Conservation (phyloP, 2,329 filamentous ascomycete species). For the Aspergillus sp. region DNA sequence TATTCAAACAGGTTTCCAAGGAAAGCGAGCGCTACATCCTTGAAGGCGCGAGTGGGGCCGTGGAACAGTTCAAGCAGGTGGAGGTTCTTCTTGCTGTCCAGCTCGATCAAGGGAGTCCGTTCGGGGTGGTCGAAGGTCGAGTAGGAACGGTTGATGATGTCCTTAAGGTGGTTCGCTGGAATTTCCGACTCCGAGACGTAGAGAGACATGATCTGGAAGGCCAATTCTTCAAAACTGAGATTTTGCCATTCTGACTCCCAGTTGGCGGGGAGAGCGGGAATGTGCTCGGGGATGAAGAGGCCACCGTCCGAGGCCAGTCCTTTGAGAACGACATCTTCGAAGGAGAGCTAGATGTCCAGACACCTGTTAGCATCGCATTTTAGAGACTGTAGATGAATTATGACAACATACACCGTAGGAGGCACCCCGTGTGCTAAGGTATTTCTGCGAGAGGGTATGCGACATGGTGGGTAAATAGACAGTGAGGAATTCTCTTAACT, state of each 20-base stretch:
- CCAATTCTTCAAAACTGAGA: slow-evolving; percentile 37
- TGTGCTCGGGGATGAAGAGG: slow-evolving; percentile 71
- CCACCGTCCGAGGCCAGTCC: slow-evolving; percentile 81
- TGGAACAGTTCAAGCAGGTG: slow-evolving; percentile 93
- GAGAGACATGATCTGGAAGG: slow-evolving; percentile 71
- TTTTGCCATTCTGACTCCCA: slow-evolving; percentile 22
- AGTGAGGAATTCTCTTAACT: neutral
- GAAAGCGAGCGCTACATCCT: slow-evolving; percentile 89
- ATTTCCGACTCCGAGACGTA: slow-evolving; percentile 85
- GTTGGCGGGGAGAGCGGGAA: slow-evolving; percentile 16
- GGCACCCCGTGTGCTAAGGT: slow-evolving; percentile 26
- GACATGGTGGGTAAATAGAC: slow-evolving; percentile 13
- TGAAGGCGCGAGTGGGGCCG: slow-evolving; percentile 91
- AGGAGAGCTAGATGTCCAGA: slow-evolving; percentile 51
- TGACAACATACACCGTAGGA: slow-evolving; percentile 22
- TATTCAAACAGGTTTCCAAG: slow-evolving; percentile 77
- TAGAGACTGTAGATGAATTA: neutral
- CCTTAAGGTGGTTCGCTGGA: slow-evolving; percentile 68
- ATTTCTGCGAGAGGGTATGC: slow-evolving; percentile 25
- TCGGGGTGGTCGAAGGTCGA: slow-evolving; percentile 76
- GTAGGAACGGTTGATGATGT: slow-evolving; percentile 79
- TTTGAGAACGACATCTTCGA: slow-evolving; percentile 86
- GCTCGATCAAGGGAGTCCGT: slow-evolving; percentile 70
- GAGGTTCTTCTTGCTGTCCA: slow-evolving; percentile 64
- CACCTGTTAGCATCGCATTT: slow-evolving; percentile 4